phyloP scores from a whole-genome alignment of 345 rosid species.

The Camelina hispida region DNA sequence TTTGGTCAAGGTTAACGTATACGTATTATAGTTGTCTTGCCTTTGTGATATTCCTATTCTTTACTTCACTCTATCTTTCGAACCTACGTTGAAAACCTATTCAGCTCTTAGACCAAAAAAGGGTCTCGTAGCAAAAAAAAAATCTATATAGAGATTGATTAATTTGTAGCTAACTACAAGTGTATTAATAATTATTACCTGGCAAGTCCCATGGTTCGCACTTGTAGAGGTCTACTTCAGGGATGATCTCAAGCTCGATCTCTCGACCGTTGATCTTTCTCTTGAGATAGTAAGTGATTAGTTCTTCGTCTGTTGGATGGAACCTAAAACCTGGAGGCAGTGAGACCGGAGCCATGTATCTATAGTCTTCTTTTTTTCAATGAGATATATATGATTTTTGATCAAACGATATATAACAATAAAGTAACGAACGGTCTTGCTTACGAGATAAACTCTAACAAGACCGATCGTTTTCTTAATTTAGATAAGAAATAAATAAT shows the following conservation, averaged over 20 bases:
- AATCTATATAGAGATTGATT: neutral
- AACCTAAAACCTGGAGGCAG: constrained; percentile 85
- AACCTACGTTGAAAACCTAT: constrained; percentile 9
- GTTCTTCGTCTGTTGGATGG: constrained; percentile 86
- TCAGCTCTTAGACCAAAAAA: constrained; percentile 24
- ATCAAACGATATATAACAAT: neutral
- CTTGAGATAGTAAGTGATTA: constrained; percentile 72
- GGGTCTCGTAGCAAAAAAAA: neutral
- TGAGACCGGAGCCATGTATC: constrained; percentile 65
- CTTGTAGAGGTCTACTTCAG: constrained; percentile 83
- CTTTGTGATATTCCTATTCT: constrained; percentile 37
- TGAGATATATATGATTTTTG: no score
- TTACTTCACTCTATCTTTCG: constrained; percentile 27
- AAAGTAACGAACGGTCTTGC: constrained; percentile 38
- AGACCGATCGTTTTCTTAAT: constrained; percentile 28
- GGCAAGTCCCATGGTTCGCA: constrained; percentile 94
- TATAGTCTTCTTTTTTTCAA: neutral
- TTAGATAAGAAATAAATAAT: neutral
- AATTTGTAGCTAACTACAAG: neutral
- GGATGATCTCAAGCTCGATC: constrained; percentile 73
- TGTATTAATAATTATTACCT: constrained; percentile 43
- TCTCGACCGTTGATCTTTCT: constrained; percentile 68
- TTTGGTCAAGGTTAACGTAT: constrained; percentile 15
- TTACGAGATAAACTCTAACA: constrained; percentile 28
- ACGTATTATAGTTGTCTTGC: constrained; percentile 28